Base-by-base conservation (phyloP, 371 early-diverging fungal genomes). In the Saksenaea oblongispora region DNA sequence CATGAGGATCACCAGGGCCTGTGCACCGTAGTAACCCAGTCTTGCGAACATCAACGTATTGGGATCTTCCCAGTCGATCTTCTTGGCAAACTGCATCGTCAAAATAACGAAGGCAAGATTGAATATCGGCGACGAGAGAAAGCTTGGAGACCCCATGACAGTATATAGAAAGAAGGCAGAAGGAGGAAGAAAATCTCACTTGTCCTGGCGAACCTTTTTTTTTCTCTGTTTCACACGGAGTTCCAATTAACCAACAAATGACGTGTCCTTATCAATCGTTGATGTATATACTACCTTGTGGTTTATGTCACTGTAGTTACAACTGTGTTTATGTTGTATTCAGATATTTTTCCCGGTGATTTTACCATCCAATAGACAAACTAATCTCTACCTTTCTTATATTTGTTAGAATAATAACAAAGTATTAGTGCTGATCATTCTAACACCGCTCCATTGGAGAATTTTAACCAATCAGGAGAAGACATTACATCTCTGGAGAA, bases 41-140 rank as follows among this genome's bases (percentile, higher is more conserved):
- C 93, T 88, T 64, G 93, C 87, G 62, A 75, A 47, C 54, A 71
- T 73, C 63, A 86, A 67, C 28, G 84, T 83, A 61, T 86, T 67
- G 57, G 90, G 89, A 69, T 83, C 80, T 63, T 90, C 88, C 66
- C 89, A 87, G 53, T 87, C 85, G 65, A 88, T 67, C 59, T 79
- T 80, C 79, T 89, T 91, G 69, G 84, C 84, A 61, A 89, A 61
- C 73, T 89, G 91, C 87, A 91, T 90, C 18, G 86, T 75, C 42
- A 86, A 85, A 66, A 91, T 76, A 61, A 90, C 79, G 59, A 89
- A 76, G 44, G 76, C 89, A 79, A 90, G 80, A 70, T 91, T 89
- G 73, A 82, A 78, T 58, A 82, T 57, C 28, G 83, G 83, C 34
- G 70, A 74, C 24, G 71, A 64, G 28, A 82, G 36, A 39, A 79